Base-by-base conservation (phyloP, 2,329 filamentous ascomycete species). In the Ophiocordyceps camponoti-rufipedis region DNA sequence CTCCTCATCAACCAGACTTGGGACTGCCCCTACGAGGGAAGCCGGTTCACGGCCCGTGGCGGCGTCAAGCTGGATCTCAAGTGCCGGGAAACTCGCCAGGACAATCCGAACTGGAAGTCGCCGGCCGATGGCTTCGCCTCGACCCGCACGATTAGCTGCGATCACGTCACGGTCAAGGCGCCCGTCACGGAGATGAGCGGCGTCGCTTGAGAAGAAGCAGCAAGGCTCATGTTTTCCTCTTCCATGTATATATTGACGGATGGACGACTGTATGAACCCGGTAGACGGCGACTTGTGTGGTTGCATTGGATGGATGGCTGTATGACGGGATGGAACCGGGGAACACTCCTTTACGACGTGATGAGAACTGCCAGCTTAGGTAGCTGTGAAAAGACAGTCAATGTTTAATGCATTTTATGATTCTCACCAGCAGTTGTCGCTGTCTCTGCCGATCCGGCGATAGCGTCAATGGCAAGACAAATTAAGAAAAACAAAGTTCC, bases 1-100 rank as follows among this genome's bases (percentile, higher is more conserved):
- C 54, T 74, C 43, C 51, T 55, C 32, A 48, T 73, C 49, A 68
- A 69, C 56, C 69, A 74, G 59, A 66, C 61, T 4, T 74, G 71
- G 70, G 52, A 50, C 9, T 74, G 71, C 56, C 50, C 52, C 41
- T 64, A 66, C 29, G 65, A 70, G 47, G 55, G 55, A 31, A 55
- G 52, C 39, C 48, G 50, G 38, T 62, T 58, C 51, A 53, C 49
- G 41, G 58, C 57, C 39, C 44, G 52, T 39, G 59, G 58, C 35
- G 48, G 48, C 18, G 50, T 50, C 42, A 47, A 50, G 12, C 52
- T 61, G 28, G 46, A 57, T n/a, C 53, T 62, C 16, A 33, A 48
- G 7, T 62, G 60, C 55, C 28, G 48, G 13, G 56, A 60, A 28
- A 47, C 44, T 23, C 50, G 9, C 1, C 58, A 48, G 48, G 8